phyloP scores from a whole-genome alignment of 805 yeast species.

The Ogataea nonfermentans region DNA sequence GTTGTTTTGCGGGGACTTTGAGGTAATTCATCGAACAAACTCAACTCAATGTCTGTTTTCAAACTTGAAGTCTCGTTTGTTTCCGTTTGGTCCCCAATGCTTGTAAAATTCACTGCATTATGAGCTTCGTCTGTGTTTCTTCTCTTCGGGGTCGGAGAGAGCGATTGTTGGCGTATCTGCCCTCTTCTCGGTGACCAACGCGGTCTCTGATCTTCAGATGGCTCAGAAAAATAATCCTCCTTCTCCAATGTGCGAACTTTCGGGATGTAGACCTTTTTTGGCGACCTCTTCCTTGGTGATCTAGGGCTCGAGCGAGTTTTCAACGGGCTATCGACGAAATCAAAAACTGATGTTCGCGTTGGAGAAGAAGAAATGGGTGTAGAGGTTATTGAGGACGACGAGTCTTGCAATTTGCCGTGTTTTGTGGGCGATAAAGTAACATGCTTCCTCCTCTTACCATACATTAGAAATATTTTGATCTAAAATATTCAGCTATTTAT shows the following conservation, averaged over 20 bases:
- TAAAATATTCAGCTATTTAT: conserved; percentile 1
- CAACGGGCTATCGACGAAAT: conserved; percentile 7
- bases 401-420: background rate
- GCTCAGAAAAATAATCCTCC: conserved; percentile 21
- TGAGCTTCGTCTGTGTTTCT: background rate
- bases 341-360: conserved; percentile 6
- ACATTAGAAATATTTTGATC: conserved; percentile 1
- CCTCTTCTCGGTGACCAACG: conserved; percentile 10
- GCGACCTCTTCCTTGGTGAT: conserved; percentile 7
- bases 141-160: background rate
- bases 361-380: background rate
- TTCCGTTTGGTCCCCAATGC: background rate
- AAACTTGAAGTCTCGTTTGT: too few species aligned
- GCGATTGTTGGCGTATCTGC: too few species aligned
- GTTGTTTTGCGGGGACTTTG: conserved; percentile 7
- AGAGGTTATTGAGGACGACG: background rate
- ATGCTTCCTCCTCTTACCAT: conserved; percentile 5
- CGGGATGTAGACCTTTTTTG: conserved; percentile 20
- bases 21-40: conserved; percentile 9
- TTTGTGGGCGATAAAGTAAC: background rate
- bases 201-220: conserved; percentile 14
- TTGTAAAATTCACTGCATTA: too few species aligned
- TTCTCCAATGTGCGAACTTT: conserved; percentile 11
- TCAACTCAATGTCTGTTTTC: background rate
- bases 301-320: background rate